These are phyloP conservation scores for Solanum pennellii DNA, from an alignment of 257 asterid genomes.

Conservation along the genomic window DNA sequence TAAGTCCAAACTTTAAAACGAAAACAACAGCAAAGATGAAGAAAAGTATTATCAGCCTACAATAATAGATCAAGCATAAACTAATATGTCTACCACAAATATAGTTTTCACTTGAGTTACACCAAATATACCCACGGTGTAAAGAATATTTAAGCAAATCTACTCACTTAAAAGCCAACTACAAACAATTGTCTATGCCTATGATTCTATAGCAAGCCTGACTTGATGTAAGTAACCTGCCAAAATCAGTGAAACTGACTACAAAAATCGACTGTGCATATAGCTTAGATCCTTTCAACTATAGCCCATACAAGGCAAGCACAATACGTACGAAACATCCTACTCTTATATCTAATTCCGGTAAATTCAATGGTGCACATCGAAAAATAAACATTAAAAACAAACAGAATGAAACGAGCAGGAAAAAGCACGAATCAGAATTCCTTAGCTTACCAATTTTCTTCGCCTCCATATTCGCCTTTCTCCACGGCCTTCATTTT, in stretches of 20 bases:
- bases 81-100: not conserved
- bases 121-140: not conserved
- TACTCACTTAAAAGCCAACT: not conserved
- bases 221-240: not conserved
- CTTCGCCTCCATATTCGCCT: constrained; percentile 78
- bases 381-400: not conserved
- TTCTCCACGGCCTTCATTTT: constrained; percentile 34
- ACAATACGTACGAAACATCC: not conserved
- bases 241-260: not conserved
- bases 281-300: not conserved
- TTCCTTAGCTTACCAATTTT: constrained; percentile 40
- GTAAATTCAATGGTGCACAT: not conserved
- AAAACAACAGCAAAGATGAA: not conserved
- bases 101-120: not conserved
- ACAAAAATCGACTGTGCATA: not conserved
- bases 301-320: not conserved
- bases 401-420: not conserved
- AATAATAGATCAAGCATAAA: not conserved
- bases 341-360: not conserved
- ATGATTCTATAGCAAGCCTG: not conserved
- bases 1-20: not conserved
- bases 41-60: not conserved
- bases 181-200: not conserved
- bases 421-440: not conserved
- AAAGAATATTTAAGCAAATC: not conserved